Evolutionary conservation across 2,329 filamentous ascomycete species (phyloP), one percentile per base, ranked within the genome.

Genomic region (Colletotrichum orchidophilum): DNA sequence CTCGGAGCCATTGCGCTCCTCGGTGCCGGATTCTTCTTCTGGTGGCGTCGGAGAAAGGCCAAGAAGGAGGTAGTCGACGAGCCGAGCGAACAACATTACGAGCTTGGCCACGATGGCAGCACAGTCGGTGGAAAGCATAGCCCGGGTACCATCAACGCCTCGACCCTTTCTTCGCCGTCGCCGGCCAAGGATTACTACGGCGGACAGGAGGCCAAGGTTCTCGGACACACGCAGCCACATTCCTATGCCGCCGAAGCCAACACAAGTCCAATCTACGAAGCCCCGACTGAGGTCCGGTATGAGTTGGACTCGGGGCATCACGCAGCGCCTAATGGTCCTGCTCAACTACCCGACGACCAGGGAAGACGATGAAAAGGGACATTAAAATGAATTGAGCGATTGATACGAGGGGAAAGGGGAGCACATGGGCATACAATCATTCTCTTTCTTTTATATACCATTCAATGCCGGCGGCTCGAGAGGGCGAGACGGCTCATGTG

Each of bases 1-100:
- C 63, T 80, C 13, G 78, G 67, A 50, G 73, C 76, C 52, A 63
- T 81, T 26, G 74, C 70, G 33, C 59, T 75, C 42, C 42, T 78
- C 27, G 75, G 63, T 11, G 61, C 76, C 13, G 62, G 59, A 0
- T 69, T 73, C 33, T 76, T 80, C 70, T 75, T 80, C 59, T 69
- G 79, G 70, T 78, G 77, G 75, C 76, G 76, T 27, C 76, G 76
- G 12, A 69, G 74, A 29, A 70, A 57, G n/a, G 54, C 59, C 1
- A 21, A 60, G 13, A 70, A 59, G 29, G 50, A 29, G 11, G 27
- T 52, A 3, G 31, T 58, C 18, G 33, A 11, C 2, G 21, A 52
- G 13, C 21, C n/a, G 2, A 35, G 21, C 13, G 58, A 59, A 12
- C 31, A 46, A 27, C 68, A 33, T 12, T 3, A 46, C 15, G 63